Evolutionary conservation across 345 rosid genomes (phyloP), one percentile per base, ranked within the genome.

Genomic region (Moringa oleifera): DNA sequence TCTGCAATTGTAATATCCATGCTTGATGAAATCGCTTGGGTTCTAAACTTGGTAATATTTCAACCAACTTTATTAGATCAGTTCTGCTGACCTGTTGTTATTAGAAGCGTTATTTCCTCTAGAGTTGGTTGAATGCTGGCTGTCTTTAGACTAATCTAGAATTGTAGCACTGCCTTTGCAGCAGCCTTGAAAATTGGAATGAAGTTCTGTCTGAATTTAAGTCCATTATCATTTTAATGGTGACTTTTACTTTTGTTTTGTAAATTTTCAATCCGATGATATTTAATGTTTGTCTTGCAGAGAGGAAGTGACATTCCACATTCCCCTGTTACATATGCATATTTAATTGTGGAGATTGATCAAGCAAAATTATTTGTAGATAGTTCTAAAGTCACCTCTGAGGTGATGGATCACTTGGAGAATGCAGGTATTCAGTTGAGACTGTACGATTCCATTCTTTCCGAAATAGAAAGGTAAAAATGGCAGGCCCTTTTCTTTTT

Each of bases 1-100:
- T 90, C 90, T 62, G 89, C 96, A 63, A 88, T 88, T 25, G 84
- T 86, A 57, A 79, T 90, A 64, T 93, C 97, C 18, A 86, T 86
- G 96, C 98, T 90, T 75, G 97, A 93, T 81, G 98, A 93, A 77
- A 80, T 90, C 68, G 94, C 98, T 52, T 93, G 97, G 98, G 73
- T 88, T 62, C 83, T 93, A 71, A 93, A 93, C 84, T 68, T 88
- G 97, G 98, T 93, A 88, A 62, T 55, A 17, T 13, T 70, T 63
- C 53, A 23, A 60, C 25, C 63, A 6, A 61, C 22, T 16, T 56
- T 53, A 13, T 37, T 15, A 18, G 51, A 37, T 36, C 15, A 46
- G 31, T 37, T 52, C 20, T 37, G 46, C 20, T 55, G n/a, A 21
- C n/a, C 56, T 51, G 56, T 28, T 21, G 4, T 53, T 68, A 46